Base-by-base conservation (phyloP, 495 filamentous ascomycete genomes). In the Saxophila tyrrhenica region DNA sequence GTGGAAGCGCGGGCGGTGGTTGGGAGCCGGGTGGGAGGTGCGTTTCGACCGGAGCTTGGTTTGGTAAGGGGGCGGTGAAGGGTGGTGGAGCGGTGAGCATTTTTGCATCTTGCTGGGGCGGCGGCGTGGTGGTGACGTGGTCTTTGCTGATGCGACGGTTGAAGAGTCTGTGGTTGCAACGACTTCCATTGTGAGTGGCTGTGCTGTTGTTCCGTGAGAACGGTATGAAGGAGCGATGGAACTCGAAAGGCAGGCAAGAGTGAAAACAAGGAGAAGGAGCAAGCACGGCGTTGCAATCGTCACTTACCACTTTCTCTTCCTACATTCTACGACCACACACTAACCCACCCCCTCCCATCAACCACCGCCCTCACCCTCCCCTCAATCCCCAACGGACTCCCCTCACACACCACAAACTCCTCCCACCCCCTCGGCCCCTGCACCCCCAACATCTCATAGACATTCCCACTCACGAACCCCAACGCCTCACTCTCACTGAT, bases 391-490 rank as follows among this genome's bases (percentile, higher is more conserved):
- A 66, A 50, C 8, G 64, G 64, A 51, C 51, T 57, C 35, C 61
- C 58, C 35, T 66, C 64, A 50, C 56, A 66, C 48, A 66, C 41
- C 1, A 60, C 47, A 41, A 57, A 65, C n/a, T 63, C 57, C 16
- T 48, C 39, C 16, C 21, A n/a, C 44, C 23, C 50, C 11, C 11
- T 29, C 7, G 64, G 44, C 54, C 61, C 56, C 1, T 58, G 46
- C 2, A 74, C 25, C 1, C 75, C 75, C 22, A 79, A 48, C 20
- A 79, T 69, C 42, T 70, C 68, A 35, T 73, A 74, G 29, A 79
- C 61, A 51, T 78, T 79, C 22, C 53, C 54, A 0, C 71, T 68
- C 0, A 78, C 69, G 50, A 81, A 62, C 38, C 67, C 67, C 22
- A 75, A 56, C 0, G 69, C 72, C 17, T 72, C 62, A 50, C 58